Base-by-base conservation (phyloP, 805 yeast genomes). In the Yamadazyma nakazawae region DNA sequence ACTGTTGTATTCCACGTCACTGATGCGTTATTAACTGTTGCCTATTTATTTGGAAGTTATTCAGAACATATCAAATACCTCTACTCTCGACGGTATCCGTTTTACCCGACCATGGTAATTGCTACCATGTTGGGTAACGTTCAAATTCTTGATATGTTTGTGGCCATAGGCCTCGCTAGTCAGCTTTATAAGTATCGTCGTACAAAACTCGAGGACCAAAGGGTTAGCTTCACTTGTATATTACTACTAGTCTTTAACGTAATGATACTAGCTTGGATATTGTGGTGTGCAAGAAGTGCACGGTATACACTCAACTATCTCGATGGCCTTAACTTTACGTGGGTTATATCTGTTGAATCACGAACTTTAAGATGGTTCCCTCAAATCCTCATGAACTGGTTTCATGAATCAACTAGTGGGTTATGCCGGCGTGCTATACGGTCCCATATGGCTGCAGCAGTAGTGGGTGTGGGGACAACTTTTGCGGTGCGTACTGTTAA, bases 311-410 rank as follows among this genome's bases (percentile, higher is more conserved):
- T 51, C 13, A 48, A 49, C 25, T 54, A 58, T 24, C 50, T 77
- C 17, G 82, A 79, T 49, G 59, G 70, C 28, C 49, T 73, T 3
- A 76, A 75, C 44, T 66, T 51, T 37, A 10, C 72, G 2, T 75
- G 79, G 80, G 47, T 70, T 0, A 35, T 62, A 0, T 62, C 64
- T 10, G 62, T 63, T 31, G 7, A 59, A 9, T 25, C 62, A 0
- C 51, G 52, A 1, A 31, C 60, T 1, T 35, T 67, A 19, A 63
- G 63, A 43, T 57, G 64, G 36, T 24, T 66, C 3, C 81, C 82
- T 0, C 81, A 76, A 43, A 40, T 72, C 2, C 54, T 64, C 9
- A 50, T 73, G 45, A 74, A 72, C 51, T 71, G 70, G 68, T 54
- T 67, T 58, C 67, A 64, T 12, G 61, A 25, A 8, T 25, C 34